Percentiles rank a stretch among this genome's conserved stretches.
These are phyloP conservation scores for Waltergamsia citrina DNA, from an alignment of 2,329 filamentous ascomycete genomes.

Conservation along the genomic window DNA sequence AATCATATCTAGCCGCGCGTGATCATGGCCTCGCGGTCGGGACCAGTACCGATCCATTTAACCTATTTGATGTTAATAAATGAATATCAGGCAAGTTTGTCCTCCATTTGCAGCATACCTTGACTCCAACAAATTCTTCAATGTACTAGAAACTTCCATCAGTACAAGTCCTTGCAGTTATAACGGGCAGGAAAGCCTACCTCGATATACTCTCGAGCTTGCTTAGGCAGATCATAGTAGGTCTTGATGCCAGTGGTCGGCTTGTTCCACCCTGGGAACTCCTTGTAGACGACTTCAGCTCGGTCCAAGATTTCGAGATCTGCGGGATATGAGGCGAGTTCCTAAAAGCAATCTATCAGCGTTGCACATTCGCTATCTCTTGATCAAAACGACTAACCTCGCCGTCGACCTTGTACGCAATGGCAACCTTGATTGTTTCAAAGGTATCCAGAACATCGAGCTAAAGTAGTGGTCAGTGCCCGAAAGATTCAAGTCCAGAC, in stretches of 20 bases:
- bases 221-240: constrained; percentile 53
- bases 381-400: constrained; percentile 9
- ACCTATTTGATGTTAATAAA: constrained; percentile 6
- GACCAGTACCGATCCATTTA: constrained; percentile 10
- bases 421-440: constrained; percentile 62
- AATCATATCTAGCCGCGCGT: constrained; percentile 1
- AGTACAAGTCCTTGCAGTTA: neutral
- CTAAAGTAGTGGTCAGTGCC: constrained; percentile 6
- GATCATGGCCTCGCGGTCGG: constrained; percentile 9
- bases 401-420: constrained; percentile 49
- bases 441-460: constrained; percentile 58
- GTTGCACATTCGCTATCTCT: too few relatives aligned
- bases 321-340: constrained; percentile 52
- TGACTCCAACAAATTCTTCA: constrained; percentile 54
- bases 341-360: too few relatives aligned
- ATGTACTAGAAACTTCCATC: constrained; percentile 34
- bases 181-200: constrained; percentile 13
- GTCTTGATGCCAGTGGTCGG: constrained; percentile 49
- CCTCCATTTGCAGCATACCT: constrained; percentile 18
- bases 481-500: constrained; percentile 5
- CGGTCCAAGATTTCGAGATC: constrained; percentile 3
- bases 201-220: constrained; percentile 57
- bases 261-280: constrained; percentile 60
- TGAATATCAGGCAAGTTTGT: neutral
- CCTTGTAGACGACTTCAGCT: constrained; percentile 38